phyloP scores from a whole-genome alignment of 139 green algal genomes.

The Marvania coccoides region DNA sequence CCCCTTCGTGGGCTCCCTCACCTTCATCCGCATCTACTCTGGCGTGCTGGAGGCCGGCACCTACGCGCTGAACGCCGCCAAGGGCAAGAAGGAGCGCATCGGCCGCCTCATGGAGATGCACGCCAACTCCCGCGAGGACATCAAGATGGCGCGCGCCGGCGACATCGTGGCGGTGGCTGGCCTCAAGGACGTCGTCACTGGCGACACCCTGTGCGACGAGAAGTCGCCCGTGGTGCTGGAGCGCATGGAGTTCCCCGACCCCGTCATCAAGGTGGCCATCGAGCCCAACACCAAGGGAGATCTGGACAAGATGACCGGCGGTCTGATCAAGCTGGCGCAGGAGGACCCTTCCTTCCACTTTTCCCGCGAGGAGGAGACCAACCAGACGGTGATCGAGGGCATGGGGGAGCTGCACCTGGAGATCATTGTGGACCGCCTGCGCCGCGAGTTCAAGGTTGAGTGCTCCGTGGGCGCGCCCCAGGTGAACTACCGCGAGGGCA shows the following conservation, averaged over 20 bases:
- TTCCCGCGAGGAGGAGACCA: conserved; percentile 91
- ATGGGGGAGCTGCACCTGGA: conserved; percentile 99
- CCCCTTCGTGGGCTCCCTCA: conserved; percentile 91
- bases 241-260: conserved; percentile 99
- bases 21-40: conserved; percentile 93
- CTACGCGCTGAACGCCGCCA: conserved; percentile 86
- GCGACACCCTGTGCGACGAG: conserved; percentile 94
- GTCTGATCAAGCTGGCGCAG: conserved; percentile 93
- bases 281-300: conserved; percentile 98
- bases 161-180: conserved; percentile 96
- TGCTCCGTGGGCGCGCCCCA: conserved; percentile 83
- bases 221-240: conserved; percentile 90
- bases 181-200: conserved; percentile 92
- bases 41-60: conserved; percentile 64
- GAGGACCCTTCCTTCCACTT: conserved; percentile 93
- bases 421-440: conserved; percentile 96
- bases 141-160: conserved; percentile 80
- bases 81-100: conserved; percentile 97
- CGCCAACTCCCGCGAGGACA: conserved; percentile 94
- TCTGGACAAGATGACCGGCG: conserved; percentile 90
- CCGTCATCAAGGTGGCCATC: conserved; percentile 98
- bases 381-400: conserved; percentile 94
- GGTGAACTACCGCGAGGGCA: conserved; percentile 99
- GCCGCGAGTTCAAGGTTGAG: conserved; percentile 97
- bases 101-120: conserved; percentile 98